Conservation (phyloP, 768 basidiomycete species). For the Hypholoma sublateritium region DNA sequence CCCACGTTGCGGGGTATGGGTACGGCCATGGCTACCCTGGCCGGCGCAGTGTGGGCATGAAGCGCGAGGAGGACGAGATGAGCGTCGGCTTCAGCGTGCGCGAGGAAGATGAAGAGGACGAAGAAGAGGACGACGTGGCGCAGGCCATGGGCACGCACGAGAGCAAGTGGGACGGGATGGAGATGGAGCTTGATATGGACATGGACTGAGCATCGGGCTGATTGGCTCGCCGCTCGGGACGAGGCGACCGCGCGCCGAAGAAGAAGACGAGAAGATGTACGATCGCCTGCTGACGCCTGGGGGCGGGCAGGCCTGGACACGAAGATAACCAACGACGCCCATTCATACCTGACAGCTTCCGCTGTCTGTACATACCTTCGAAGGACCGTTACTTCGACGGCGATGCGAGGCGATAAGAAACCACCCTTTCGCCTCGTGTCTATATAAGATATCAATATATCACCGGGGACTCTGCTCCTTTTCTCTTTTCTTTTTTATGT, state of each 20-base stretch:
- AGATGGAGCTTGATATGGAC: slow-evolving; percentile 68
- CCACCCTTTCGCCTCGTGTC: not conserved
- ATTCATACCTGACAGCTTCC: slow-evolving; percentile 6
- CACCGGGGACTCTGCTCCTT: slow-evolving; percentile 1
- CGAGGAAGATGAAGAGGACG: slow-evolving; percentile 43
- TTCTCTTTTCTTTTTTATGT: not conserved
- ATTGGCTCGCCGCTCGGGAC: not conserved
- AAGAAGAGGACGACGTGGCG: slow-evolving; percentile 10
- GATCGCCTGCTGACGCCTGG: not conserved
- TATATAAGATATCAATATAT: slow-evolving; percentile 4
- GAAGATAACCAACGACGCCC: slow-evolving; percentile 3
- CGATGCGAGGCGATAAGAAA: slow-evolving; percentile 1
- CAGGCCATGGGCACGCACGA: slow-evolving; percentile 33
- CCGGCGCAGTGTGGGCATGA: slow-evolving; percentile 23
- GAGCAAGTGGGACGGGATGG: slow-evolving; percentile 46
- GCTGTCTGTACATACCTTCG: slow-evolving; percentile 8
- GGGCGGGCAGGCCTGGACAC: not conserved
- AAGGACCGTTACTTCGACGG: slow-evolving; percentile 8
- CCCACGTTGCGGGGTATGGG: slow-evolving; percentile 1
- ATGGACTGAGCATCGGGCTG: slow-evolving; percentile 43
- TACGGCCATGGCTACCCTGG: slow-evolving; percentile 5
- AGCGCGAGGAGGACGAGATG: slow-evolving; percentile 46
- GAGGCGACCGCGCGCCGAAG: too few species aligned
- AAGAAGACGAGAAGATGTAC: not conserved
- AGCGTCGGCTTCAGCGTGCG: slow-evolving; percentile 38